Conservation (phyloP, 495 filamentous ascomycete genomes). For the Neurospora sp. region DNA sequence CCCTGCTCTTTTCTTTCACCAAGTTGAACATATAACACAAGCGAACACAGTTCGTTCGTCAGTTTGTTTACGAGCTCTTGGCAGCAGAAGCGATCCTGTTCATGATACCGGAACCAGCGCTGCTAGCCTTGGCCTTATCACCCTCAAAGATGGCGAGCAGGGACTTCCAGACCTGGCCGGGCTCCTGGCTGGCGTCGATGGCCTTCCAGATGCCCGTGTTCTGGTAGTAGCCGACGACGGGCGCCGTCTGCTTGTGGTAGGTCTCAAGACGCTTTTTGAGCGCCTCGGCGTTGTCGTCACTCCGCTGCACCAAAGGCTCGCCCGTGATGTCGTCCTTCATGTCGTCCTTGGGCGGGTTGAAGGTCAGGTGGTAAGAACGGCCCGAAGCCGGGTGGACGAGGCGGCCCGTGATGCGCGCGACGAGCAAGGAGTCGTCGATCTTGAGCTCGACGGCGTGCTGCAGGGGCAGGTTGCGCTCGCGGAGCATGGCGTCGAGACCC, state of each 20-base stretch:
- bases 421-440: slow-evolving; percentile 89
- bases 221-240: slow-evolving; percentile 92
- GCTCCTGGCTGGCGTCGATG: slow-evolving; percentile 94
- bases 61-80: slow-evolving; percentile 18
- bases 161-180: slow-evolving; percentile 89
- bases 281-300: slow-evolving; percentile 95
- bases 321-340: slow-evolving; percentile 98
- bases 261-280: slow-evolving; percentile 80
- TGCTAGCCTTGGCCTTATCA: slow-evolving; percentile 42
- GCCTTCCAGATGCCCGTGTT: slow-evolving; percentile 94
- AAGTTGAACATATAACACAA: background rate
- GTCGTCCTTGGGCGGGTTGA: slow-evolving; percentile 89
- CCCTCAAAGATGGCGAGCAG: slow-evolving; percentile 68
- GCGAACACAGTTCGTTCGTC: background rate
- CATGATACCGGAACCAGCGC: slow-evolving; percentile 33
- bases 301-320: slow-evolving; percentile 91
- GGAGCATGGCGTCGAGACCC: slow-evolving; percentile 86
- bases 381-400: slow-evolving; percentile 92
- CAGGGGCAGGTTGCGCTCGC: slow-evolving; percentile 59
- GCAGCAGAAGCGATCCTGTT: slow-evolving; percentile 33
- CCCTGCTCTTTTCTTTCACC: background rate
- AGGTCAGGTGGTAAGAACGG: slow-evolving; percentile 92
- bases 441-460: slow-evolving; percentile 93
- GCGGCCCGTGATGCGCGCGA: slow-evolving; percentile 92
- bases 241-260: slow-evolving; percentile 88